Base-by-base conservation (phyloP, 2,329 filamentous ascomycete genomes). In the Seiridium unicorne region DNA sequence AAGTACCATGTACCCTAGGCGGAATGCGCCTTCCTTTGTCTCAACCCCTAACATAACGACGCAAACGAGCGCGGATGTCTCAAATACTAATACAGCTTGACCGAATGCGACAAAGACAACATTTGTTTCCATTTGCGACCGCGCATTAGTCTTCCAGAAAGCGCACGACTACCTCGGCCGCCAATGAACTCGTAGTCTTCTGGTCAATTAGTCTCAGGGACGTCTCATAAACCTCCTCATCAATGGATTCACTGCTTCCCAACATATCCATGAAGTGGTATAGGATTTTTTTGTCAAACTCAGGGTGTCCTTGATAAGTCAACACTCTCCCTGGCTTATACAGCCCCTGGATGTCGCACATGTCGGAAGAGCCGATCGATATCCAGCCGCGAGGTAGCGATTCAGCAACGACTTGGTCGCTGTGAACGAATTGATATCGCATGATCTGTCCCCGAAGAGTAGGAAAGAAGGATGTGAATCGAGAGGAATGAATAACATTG, bases 221-320 rank as follows among this genome's bases (percentile, higher is more conserved):
- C 10, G 36, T 48, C 34, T 55, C 51, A 36, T 56, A 56, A 13
- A 35, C 18, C 4, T 59, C 60, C 18, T 40, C 18, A 38, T 47
- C 51, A 35, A 61, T 44, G 7, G 40, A 34, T 13, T 56, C 60
- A 42, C 31, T 48, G n/a, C 47, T 56, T 4, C 42, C 56, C 2
- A 61, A 51, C 11, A 35, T 31, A 4, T 53, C 36, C 2, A 59
- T 51, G 44, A 61, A 57, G 53, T 59, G 42, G 34, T 59, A 44
- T 46, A 61, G 31, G 32, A 61, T 59, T 13, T 49, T 8, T 11
- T 42, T 26, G 40, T 60, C 58, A 31, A 62, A 62, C 31, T 62
- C 60, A 1, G 60, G 60, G 31, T 62, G 60, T 1, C 60, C 60
- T 42, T 62, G 60, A 53, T 62, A 62, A 11, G 60, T 62, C 40